phyloP scores from a whole-genome alignment of 139 green algal genomes.

The Coccomyxa sp. region DNA sequence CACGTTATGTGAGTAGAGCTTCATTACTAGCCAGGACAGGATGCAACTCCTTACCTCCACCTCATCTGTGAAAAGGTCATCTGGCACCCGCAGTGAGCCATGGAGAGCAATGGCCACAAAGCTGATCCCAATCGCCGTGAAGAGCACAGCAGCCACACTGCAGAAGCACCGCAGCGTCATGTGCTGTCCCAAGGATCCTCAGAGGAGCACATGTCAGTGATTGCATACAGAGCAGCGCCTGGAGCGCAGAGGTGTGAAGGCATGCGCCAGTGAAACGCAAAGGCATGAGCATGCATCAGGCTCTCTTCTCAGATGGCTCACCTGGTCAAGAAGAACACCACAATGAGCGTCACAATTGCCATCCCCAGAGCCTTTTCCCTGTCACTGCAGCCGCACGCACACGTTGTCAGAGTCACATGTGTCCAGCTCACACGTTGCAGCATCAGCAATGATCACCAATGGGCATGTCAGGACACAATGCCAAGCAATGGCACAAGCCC shows the following conservation, averaged over 20 bases:
- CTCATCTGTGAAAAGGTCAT: slow-evolving; percentile 88
- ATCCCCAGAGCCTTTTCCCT: slow-evolving; percentile 84
- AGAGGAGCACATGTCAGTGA: too few species aligned
- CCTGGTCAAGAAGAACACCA: slow-evolving; percentile 91
- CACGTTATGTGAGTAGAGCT: too few species aligned
- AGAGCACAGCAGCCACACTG: slow-evolving; percentile 80
- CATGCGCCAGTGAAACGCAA: too few species aligned
- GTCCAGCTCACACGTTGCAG: too few species aligned
- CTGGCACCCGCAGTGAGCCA: slow-evolving; percentile 63
- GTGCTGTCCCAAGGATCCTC: too few species aligned
- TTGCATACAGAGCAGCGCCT: too few species aligned
- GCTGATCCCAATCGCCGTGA: slow-evolving; percentile 74
- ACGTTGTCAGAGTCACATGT: not conserved
- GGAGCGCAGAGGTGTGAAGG: too few species aligned
- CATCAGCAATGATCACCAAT: not conserved
- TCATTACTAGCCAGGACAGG: not conserved
- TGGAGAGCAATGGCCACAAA: slow-evolving; percentile 67
- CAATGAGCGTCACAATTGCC: slow-evolving; percentile 62
- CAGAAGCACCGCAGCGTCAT: not conserved
- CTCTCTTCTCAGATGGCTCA: slow-evolving; percentile 19
- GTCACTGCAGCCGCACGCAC: slow-evolving; percentile 47
- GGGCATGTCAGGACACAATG: not conserved
- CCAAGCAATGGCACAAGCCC: too few species aligned
- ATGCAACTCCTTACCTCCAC: slow-evolving; percentile 13
- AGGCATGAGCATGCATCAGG: too few species aligned